Conservation (phyloP, 495 filamentous ascomycete species). For the Hypomontagnella monticulosa region DNA sequence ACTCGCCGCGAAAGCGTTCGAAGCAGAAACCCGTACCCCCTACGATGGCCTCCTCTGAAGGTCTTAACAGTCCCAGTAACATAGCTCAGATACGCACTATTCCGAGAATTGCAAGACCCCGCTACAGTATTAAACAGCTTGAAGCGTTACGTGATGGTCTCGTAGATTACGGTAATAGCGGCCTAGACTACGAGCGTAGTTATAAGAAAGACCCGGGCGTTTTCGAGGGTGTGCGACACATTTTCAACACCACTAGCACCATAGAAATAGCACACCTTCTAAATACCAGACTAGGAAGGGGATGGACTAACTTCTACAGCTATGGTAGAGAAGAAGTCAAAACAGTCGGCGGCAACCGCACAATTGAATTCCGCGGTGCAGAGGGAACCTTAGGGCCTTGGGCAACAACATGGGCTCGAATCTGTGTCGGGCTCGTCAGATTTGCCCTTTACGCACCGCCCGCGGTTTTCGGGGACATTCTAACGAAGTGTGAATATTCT, state of each 20-base stretch:
- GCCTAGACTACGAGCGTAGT: not conserved
- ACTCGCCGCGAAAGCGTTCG: too few species aligned
- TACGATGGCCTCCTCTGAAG: too few species aligned
- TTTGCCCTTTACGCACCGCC: slow-evolving; percentile 29
- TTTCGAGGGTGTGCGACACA: not conserved
- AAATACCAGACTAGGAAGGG: not conserved
- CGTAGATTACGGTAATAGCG: not conserved
- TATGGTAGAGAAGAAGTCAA: not conserved
- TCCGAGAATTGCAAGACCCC: not conserved
- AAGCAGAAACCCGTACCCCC: too few species aligned
- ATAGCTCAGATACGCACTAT: not conserved
- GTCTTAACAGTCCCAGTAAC: too few species aligned
- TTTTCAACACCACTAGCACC: not conserved
- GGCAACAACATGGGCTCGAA: slow-evolving; percentile 45
- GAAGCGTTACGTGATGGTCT: not conserved
- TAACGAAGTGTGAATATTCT: slow-evolving; percentile 17
- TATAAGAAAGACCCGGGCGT: slow-evolving; percentile 14
- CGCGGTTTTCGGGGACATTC: slow-evolving; percentile 21
- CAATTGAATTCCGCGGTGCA: slow-evolving; percentile 55
- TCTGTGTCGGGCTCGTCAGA: slow-evolving; percentile 45
- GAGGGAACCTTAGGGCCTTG: slow-evolving; percentile 43
- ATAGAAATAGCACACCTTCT: slow-evolving; percentile 14
- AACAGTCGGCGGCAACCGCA: not conserved
- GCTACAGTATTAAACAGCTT: slow-evolving; percentile 2
- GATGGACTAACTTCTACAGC: not conserved